A percentile compares a stretch with the other conserved stretches of the same genome.
phyloP scores from a whole-genome alignment of 345 rosid species.

The Firmiana major region DNA sequence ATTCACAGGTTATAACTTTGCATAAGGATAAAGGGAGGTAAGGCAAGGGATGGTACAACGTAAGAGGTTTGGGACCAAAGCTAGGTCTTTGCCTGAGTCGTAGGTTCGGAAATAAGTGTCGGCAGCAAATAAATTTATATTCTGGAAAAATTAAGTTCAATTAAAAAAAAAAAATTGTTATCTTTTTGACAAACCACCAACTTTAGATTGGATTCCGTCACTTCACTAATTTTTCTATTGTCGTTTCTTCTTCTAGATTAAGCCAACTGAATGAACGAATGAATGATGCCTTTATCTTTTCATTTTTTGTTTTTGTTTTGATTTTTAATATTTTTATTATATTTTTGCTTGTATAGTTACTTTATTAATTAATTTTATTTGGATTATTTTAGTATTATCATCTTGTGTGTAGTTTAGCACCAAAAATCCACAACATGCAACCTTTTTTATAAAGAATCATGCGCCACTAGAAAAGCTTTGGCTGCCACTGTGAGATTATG shows the following conservation, averaged over 20 bases:
- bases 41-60: not conserved
- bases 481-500: not conserved
- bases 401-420: not conserved
- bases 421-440: not conserved
- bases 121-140: not conserved
- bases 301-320: not conserved
- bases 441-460: not conserved
- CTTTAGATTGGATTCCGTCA: conserved; percentile 6
- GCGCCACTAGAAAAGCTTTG: not conserved
- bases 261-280: not conserved
- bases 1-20: not conserved
- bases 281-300: too few relatives aligned
- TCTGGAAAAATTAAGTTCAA: too few relatives aligned
- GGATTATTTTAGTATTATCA: not conserved
- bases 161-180: too few relatives aligned
- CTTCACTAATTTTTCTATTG: not conserved
- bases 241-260: conserved; percentile 6
- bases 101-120: conserved; percentile 7
- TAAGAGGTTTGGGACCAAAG: not conserved
- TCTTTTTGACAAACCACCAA: conserved; percentile 20
- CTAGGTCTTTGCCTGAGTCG: not conserved
- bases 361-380: not conserved
- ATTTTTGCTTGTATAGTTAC: not conserved
- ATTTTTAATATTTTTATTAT: not conserved
- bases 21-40: not conserved